These are phyloP conservation scores for Populus tremula DNA, from an alignment of 345 rosid species.

Conservation along the genomic window DNA sequence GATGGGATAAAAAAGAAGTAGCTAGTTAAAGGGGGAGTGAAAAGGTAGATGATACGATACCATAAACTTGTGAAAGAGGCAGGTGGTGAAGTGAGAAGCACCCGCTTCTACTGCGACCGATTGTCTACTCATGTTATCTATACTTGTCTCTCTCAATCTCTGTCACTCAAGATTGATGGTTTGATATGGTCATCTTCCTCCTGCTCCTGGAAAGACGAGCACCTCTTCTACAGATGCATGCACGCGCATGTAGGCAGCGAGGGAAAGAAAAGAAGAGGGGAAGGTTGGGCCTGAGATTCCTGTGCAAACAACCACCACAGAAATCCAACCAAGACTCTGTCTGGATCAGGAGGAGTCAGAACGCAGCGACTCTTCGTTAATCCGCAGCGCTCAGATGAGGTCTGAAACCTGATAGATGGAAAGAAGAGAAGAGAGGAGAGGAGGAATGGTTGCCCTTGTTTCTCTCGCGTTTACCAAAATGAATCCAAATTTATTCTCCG, in stretches of 20 bases:
- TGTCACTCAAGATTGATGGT: not conserved
- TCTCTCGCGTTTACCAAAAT: no score
- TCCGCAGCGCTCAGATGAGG: no score
- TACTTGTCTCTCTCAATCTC: not conserved
- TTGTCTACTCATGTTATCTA: not conserved
- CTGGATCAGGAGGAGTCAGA: no score
- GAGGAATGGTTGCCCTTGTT: no score
- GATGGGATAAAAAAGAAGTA: not conserved
- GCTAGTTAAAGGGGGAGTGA: not conserved
- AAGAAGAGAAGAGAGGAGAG: no score
- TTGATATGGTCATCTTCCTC: not conserved
- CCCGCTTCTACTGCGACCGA: not conserved
- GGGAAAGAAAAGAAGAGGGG: no score
- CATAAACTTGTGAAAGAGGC: not conserved
- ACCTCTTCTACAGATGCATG: not conserved
- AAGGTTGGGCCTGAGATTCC: no score
- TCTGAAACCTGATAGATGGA: no score
- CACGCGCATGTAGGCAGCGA: not conserved
- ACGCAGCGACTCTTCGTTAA: no score
- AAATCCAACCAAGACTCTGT: not conserved
- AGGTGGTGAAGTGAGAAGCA: not conserved
- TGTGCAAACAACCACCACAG: not conserved
- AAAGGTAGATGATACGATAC: not conserved
- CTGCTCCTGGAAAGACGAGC: not conserved
- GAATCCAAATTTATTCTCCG: no score